Conservation (phyloP, 768 basidiomycete genomes). For the Crassisporium funariophilum region DNA sequence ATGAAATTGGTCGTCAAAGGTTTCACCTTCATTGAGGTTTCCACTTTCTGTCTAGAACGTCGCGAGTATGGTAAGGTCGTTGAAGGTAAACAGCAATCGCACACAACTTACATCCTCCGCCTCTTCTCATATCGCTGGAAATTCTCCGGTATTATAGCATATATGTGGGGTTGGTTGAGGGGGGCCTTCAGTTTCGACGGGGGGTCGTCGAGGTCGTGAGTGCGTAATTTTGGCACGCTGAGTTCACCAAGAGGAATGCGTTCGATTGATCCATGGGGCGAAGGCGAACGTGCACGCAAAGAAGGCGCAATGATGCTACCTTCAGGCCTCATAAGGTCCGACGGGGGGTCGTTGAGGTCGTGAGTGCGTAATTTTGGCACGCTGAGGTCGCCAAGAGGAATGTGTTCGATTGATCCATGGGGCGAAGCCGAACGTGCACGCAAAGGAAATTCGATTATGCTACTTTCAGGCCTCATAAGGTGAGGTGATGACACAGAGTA, state of each 20-base stretch:
- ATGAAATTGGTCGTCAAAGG: conserved; percentile 12
- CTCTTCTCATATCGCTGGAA: conserved; percentile 21
- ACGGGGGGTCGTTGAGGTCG: not conserved
- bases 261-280: not conserved
- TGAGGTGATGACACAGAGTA: not conserved
- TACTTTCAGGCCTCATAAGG: not conserved
- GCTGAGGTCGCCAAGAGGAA: not conserved
- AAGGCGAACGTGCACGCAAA: not conserved
- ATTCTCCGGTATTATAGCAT: conserved; percentile 23
- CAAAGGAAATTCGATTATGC: not conserved
- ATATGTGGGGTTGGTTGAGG: conserved; percentile 6
- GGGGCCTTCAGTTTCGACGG: conserved; percentile 4
- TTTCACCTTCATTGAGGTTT: not conserved
- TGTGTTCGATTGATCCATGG: not conserved
- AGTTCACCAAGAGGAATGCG: not conserved
- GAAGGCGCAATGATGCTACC: not conserved
- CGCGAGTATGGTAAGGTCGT: not conserved
- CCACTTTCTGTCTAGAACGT: conserved; percentile 5
- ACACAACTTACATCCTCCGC: conserved; percentile 28
- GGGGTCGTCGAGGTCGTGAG: conserved; percentile 1
- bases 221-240: not conserved
- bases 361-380: not conserved
- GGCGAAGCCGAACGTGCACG: not conserved
- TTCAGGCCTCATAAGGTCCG: not conserved
- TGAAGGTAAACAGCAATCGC: not conserved